phyloP scores from a whole-genome alignment of 768 basidiomycete genomes.

The Cyclocybe aegerita region DNA sequence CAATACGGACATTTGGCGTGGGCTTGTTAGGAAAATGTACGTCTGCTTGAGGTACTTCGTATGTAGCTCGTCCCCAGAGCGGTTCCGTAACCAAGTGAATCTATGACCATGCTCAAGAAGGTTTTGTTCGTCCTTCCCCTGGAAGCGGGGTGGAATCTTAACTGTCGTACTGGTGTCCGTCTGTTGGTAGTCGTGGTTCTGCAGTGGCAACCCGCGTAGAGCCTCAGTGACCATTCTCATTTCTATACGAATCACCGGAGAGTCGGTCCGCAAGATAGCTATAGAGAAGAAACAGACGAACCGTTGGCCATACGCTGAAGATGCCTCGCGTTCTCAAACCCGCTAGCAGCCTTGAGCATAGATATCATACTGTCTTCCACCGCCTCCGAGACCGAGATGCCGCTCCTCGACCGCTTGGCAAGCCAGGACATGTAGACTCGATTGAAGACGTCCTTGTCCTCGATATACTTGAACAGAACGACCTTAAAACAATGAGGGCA shows the following conservation, averaged over 20 bases:
- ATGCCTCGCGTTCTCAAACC: slow-evolving; percentile 98
- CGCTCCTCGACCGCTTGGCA: slow-evolving; percentile 90
- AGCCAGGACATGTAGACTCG: slow-evolving; percentile 97
- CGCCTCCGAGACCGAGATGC: slow-evolving; percentile 94
- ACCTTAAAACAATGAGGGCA: slow-evolving; percentile 61
- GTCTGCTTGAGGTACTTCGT: slow-evolving; percentile 94
- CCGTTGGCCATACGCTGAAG: slow-evolving; percentile 98
- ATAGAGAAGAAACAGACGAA: slow-evolving; percentile 30
- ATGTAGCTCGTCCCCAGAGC: slow-evolving; percentile 94
- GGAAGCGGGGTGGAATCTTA: slow-evolving; percentile 87
- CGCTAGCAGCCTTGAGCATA: slow-evolving; percentile 96
- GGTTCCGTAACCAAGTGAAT: slow-evolving; percentile 98
- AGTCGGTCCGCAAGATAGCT: background rate
- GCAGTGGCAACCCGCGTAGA: no score
- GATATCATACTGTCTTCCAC: slow-evolving; percentile 98
- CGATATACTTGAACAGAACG: slow-evolving; percentile 98
- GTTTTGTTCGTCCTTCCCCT: slow-evolving; percentile 90
- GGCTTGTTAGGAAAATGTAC: slow-evolving; percentile 95
- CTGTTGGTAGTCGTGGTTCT: no score
- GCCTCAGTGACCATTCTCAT: slow-evolving; percentile 96
- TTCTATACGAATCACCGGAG: slow-evolving; percentile 46
- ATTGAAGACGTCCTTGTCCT: slow-evolving; percentile 99
- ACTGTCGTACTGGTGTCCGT: slow-evolving; percentile 87
- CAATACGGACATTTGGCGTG: slow-evolving; percentile 96
- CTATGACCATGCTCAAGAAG: slow-evolving; percentile 77